Evolutionary conservation across 73 alveolate species (phyloP).

Genomic region (Blepharisma japonicum): DNA sequence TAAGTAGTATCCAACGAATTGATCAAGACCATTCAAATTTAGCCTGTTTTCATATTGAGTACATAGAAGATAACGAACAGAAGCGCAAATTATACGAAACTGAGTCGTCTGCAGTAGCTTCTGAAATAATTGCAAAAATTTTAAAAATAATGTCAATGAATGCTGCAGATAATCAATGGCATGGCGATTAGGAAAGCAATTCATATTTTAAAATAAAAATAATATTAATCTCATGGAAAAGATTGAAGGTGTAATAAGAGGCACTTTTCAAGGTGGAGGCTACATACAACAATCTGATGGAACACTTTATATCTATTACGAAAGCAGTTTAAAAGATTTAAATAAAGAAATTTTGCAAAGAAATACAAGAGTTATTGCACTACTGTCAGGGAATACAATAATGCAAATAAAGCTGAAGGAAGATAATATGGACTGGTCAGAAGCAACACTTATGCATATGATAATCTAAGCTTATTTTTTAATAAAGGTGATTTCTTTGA

Average conservation of each 20-base stretch:
- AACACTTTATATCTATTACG: constrained; percentile 13
- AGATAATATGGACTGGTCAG: constrained; percentile 15
- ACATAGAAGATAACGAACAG: constrained; percentile 18
- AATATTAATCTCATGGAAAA: not conserved
- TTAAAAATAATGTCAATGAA: constrained; percentile 1
- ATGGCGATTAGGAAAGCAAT: too few species aligned
- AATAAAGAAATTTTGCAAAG: constrained; percentile 14
- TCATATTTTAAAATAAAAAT: too few species aligned
- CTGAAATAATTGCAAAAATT: constrained; percentile 10
- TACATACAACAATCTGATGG: constrained; percentile 19
- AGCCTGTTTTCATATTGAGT: constrained; percentile 5
- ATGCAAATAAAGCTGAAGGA: constrained; percentile 13
- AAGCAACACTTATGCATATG: constrained; percentile 7
- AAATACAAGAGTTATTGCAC: constrained; percentile 2
- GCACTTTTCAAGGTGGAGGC: constrained; percentile 23
- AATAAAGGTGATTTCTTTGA: too few species aligned
- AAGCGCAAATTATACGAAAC: constrained; percentile 8
- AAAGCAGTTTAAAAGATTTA: constrained; percentile 16
- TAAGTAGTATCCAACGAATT: not conserved
- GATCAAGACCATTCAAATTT: constrained; percentile 9
- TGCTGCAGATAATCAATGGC: too few species aligned
- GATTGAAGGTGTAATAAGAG: constrained; percentile 25
- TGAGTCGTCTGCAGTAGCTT: not conserved
- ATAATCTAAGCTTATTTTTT: not conserved
- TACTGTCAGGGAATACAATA: constrained; percentile 1